Evolutionary conservation across 805 yeast species (phyloP).

Genomic region (Cyberlindnera euphorbiae): DNA sequence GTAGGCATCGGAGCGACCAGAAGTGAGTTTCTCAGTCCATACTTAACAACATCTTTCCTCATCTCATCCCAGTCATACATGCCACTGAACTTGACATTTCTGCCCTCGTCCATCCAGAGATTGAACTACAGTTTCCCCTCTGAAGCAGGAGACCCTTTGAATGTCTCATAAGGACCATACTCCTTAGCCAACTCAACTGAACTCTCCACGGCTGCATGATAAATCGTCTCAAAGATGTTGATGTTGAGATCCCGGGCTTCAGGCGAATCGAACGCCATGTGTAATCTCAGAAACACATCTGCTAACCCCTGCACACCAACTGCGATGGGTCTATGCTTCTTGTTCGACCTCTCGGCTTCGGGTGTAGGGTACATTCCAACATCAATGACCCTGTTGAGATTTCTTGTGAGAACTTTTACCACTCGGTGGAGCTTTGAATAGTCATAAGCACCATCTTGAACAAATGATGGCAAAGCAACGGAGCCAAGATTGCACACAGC

Average conservation of each 20-base stretch:
- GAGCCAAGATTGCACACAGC: conserved; percentile 96
- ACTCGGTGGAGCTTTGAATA: conserved; percentile 71
- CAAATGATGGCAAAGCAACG: conserved; percentile 78
- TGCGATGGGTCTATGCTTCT: conserved; percentile 90
- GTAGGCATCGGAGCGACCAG: conserved; percentile 97
- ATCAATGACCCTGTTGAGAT: conserved; percentile 81
- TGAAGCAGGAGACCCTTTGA: conserved; percentile 86
- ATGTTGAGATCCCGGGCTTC: conserved; percentile 73
- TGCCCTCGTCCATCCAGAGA: conserved; percentile 81
- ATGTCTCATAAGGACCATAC: conserved; percentile 68
- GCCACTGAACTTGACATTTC: conserved; percentile 63
- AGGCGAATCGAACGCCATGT: conserved; percentile 81
- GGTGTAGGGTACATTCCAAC: conserved; percentile 79
- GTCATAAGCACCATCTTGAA: conserved; percentile 55
- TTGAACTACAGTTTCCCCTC: conserved; percentile 82
- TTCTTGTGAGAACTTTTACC: conserved; percentile 71
- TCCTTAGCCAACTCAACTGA: conserved; percentile 74
- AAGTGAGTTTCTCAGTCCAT: conserved; percentile 85
- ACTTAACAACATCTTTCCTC: conserved; percentile 49
- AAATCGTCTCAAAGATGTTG: conserved; percentile 91
- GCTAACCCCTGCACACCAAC: conserved; percentile 96
- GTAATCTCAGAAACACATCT: conserved; percentile 73
- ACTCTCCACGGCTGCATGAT: conserved; percentile 88
- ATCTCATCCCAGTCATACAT: conserved; percentile 83
- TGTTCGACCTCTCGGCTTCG: conserved; percentile 72